phyloP scores from a whole-genome alignment of 306 rosid species.

The Albizia julibrissin region DNA sequence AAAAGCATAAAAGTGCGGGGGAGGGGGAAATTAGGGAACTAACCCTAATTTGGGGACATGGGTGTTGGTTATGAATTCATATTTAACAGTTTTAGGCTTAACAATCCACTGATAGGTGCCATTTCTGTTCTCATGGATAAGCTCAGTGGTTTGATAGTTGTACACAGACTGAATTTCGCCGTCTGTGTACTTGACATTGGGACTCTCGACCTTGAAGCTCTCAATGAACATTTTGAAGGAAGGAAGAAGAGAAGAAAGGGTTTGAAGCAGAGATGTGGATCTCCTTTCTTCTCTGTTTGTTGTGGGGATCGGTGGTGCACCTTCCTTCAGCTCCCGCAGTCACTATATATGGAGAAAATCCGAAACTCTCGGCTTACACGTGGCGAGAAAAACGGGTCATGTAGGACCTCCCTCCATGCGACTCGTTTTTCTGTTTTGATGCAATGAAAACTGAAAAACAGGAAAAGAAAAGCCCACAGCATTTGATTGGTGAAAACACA shows the following conservation, averaged over 20 bases:
- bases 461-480: neutral
- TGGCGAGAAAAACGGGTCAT: slow-evolving; percentile 27
- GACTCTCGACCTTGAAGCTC: slow-evolving; percentile 85
- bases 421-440: neutral
- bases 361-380: slow-evolving; percentile 32
- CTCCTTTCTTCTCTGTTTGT: neutral
- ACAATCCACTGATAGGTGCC: slow-evolving; percentile 93
- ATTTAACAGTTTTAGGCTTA: slow-evolving; percentile 80
- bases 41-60: slow-evolving; percentile 91
- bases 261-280: neutral
- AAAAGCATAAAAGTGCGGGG: neutral
- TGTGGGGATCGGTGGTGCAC: neutral
- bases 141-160: slow-evolving; percentile 88
- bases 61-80: slow-evolving; percentile 71
- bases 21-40: slow-evolving; percentile 1
- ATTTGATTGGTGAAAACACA: neutral
- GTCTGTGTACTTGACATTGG: slow-evolving; percentile 71
- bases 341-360: slow-evolving; percentile 41
- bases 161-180: slow-evolving; percentile 84
- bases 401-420: neutral
- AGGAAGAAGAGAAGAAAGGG: neutral
- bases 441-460: neutral
- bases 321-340: neutral
- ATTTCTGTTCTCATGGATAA: slow-evolving; percentile 77
- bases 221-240: slow-evolving; percentile 69